Conservation (phyloP, 2,329 filamentous ascomycete species). For the Aspergillus carbonarius region DNA sequence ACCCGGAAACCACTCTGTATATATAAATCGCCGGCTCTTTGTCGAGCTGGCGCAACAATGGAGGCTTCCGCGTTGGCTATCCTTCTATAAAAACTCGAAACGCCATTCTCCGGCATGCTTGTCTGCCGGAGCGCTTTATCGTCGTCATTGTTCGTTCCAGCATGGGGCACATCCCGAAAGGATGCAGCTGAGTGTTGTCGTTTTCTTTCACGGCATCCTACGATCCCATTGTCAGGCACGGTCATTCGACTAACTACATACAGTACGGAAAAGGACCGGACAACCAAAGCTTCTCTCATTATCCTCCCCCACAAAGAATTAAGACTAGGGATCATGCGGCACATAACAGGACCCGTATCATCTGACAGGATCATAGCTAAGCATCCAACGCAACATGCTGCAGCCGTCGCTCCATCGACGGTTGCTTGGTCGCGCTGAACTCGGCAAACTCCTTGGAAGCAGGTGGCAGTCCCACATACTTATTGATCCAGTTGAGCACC, state of each 20-base stretch:
- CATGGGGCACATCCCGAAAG: too few relatives aligned
- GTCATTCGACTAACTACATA: too few relatives aligned
- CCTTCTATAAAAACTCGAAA: slow-evolving; percentile 3
- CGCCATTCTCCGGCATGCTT: not conserved
- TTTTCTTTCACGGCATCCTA: too few relatives aligned
- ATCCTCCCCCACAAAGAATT: too few relatives aligned
- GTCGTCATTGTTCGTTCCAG: too few relatives aligned
- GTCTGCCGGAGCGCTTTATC: not conserved
- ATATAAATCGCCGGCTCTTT: not conserved
- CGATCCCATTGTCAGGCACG: too few relatives aligned
- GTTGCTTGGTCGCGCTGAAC: slow-evolving; percentile 7
- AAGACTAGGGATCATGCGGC: too few relatives aligned
- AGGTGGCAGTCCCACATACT: slow-evolving; percentile 54
- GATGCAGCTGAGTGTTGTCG: too few relatives aligned
- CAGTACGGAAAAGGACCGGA: too few relatives aligned
- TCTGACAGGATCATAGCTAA: slow-evolving; percentile 6
- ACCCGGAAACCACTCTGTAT: not conserved
- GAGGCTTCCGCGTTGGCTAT: not conserved
- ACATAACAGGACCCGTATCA: not conserved
- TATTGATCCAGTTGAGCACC: slow-evolving; percentile 74
- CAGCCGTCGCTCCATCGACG: slow-evolving; percentile 15
- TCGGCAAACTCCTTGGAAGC: slow-evolving; percentile 35
- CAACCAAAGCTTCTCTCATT: too few relatives aligned
- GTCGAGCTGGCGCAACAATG: not conserved
- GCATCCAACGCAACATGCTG: slow-evolving; percentile 18